These are phyloP conservation scores for Cyberlindnera amylophila DNA, from an alignment of 805 yeast genomes.

Conservation along the genomic window DNA sequence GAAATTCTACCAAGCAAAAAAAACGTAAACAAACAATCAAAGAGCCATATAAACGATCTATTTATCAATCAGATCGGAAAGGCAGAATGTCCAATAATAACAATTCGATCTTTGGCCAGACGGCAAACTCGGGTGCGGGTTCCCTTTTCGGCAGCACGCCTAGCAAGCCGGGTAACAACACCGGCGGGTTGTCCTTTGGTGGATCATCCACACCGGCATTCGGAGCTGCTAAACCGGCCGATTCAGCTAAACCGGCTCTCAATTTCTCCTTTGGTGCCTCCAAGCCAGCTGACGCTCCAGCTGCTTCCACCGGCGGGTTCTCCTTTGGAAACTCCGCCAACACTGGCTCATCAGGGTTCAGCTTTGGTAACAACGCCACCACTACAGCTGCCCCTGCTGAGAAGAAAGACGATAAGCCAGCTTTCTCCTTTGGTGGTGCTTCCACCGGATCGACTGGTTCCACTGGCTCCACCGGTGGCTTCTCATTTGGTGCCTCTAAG, in stretches of 20 bases:
- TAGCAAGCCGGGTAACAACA: slow-evolving; percentile 17
- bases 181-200: slow-evolving; percentile 13
- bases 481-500: slow-evolving; percentile 7
- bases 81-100: background rate
- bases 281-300: too few relatives aligned
- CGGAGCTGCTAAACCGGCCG: slow-evolving; percentile 1
- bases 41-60: too few relatives aligned
- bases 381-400: slow-evolving; percentile 13
- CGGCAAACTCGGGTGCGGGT: slow-evolving; percentile 22
- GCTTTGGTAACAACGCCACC: too few relatives aligned
- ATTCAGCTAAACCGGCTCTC: too few relatives aligned
- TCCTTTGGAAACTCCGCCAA: background rate
- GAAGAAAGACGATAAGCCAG: slow-evolving; percentile 4
- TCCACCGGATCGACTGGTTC: background rate
- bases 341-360: slow-evolving; percentile 7
- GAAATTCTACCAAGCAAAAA: background rate
- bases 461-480: too few relatives aligned
- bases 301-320: background rate
- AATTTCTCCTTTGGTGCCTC: too few relatives aligned
- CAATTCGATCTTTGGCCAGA: slow-evolving; percentile 19
- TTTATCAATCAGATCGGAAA: too few relatives aligned
- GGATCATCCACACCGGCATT: slow-evolving; percentile 8
- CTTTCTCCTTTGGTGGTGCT: slow-evolving; percentile 6
- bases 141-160: slow-evolving; percentile 27
- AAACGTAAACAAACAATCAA: slow-evolving; percentile 1